These are phyloP conservation scores for Pleurozium schreberi DNA, from an alignment of 225 moss, liverwort and hornwort species.

Conservation along the genomic window DNA sequence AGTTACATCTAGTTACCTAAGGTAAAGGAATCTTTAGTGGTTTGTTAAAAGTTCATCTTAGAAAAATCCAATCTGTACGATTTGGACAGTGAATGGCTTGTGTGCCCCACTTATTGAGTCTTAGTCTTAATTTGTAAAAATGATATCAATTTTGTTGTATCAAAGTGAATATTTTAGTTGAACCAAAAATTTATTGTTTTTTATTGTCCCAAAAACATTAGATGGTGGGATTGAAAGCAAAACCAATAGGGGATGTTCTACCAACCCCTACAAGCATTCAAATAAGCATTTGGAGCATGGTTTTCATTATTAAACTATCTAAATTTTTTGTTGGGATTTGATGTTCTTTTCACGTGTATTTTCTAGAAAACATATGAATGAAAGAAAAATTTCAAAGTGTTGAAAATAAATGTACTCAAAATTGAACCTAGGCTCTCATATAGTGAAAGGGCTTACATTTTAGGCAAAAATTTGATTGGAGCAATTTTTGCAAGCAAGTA, in stretches of 20 bases:
- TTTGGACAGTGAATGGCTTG: neutral
- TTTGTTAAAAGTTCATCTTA: too few relatives aligned
- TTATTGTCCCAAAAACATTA: neutral
- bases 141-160: neutral
- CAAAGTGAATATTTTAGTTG: neutral
- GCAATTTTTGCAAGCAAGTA: neutral
- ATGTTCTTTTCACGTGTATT: neutral
- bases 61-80: neutral
- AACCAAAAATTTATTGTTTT: neutral
- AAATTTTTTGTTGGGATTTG: neutral
- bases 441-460: neutral
- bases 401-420: neutral
- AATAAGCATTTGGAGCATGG: neutral
- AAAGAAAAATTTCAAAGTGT: neutral
- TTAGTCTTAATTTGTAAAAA: neutral
- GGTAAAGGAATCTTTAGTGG: neutral
- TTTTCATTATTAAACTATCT: neutral
- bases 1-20: too few relatives aligned
- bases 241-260: neutral
- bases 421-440: neutral
- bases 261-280: neutral
- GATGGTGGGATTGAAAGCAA: neutral
- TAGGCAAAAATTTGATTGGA: neutral
- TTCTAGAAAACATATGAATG: neutral
- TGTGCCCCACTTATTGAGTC: rapidly evolving